Evolutionary conservation across 148 eudicot genomes (phyloP), one percentile per base, ranked within the genome.

Genomic region (Amaranthus cruentus): DNA sequence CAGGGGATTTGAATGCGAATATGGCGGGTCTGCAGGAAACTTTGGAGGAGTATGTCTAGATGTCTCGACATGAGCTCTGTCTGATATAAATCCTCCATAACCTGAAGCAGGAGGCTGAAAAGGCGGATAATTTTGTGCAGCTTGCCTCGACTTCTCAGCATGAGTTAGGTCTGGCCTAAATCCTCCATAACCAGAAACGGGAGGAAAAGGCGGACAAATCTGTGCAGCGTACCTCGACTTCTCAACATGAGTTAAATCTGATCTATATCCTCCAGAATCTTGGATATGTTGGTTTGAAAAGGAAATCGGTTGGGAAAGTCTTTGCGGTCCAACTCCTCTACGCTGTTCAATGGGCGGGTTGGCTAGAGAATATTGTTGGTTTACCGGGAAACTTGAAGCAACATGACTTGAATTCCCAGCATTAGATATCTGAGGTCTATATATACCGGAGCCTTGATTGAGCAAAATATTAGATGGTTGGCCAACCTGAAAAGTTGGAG

Each of bases 41-140:
- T 28, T 28, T 28, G 38, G 38, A 28, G 38, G 38, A 28, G 38
- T 28, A 28, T 28, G 38, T 28, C 38, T 28, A 28, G 38, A 28
- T 28, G 38, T 21, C 21, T 50, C 70, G 51, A 46, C 46, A 21
- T 50, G 55, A 18, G 54, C 12, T 65, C 53, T 47, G 14, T 56
- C 74, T 2, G 63, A 18, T 69, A 66, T 74, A 60, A 69, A 15
- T 66, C 72, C 61, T 49, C 73, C 42, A 52, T 15, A 73, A 54
- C 58, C 56, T 54, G 69, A 13, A n/a, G 28, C n/a, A 5, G 60
- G 28, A 49, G 55, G 55, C 51, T 51, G 70, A n/a, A 4, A 21
- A 14, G 18, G 21, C 3, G 68, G 49, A 47, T 2, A 6, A 6
- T 47, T 64, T 0, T 5, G 68, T 46, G 10, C 51, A 64, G 68